Evolutionary conservation across 2,329 filamentous ascomycete species (phyloP), one percentile per base, ranked within the genome.

Genomic region (Microcera coccophila): DNA sequence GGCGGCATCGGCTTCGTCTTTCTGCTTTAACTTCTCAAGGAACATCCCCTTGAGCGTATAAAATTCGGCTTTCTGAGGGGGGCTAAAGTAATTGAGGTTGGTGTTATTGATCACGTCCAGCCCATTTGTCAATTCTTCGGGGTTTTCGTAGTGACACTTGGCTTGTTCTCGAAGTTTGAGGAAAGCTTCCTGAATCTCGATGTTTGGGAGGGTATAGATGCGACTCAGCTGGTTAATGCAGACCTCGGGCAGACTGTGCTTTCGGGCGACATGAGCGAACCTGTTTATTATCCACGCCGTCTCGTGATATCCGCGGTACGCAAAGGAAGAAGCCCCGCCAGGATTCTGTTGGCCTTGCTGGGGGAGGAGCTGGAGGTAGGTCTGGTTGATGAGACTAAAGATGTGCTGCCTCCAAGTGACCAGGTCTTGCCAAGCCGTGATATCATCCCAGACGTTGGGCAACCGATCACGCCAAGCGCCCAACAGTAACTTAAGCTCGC

Each of bases 351-450:
- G 63, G 4, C 85, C 83, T 58, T 87, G 84, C 15, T 80, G 83
- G 2, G 90, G 90, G 29, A 97, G 72, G 35, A 98, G 77, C 41
- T 82, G 80, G 10, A 99, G 78, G 61, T 98, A 99, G 0, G 90
- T 95, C 37, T 81, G 82, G 63, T 99, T 98, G 69, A 99, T 97
- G 18, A 98, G 78, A 44, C 90, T 86, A 72, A 99, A 99, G 47
- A 99, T 96, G 66, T 99, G 93, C 63, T 98, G 94, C 54, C 93
- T 83, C 93, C 93, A 99, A 2, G 93, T 98, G n/a, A 99, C 93
- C 31, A 99, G 74, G 62, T 98, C 94, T 65, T 98, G 93, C 93
- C 93, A 99, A 29, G 93, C 89, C 52, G 94, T 95, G 65, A 99
- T 98, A 64, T 99, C 93, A 63, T 99, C 93, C 93, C 93, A 99